Evolutionary conservation across 306 rosid genomes (phyloP), one percentile per base, ranked within the genome.

Genomic region (Quillaja saponaria): DNA sequence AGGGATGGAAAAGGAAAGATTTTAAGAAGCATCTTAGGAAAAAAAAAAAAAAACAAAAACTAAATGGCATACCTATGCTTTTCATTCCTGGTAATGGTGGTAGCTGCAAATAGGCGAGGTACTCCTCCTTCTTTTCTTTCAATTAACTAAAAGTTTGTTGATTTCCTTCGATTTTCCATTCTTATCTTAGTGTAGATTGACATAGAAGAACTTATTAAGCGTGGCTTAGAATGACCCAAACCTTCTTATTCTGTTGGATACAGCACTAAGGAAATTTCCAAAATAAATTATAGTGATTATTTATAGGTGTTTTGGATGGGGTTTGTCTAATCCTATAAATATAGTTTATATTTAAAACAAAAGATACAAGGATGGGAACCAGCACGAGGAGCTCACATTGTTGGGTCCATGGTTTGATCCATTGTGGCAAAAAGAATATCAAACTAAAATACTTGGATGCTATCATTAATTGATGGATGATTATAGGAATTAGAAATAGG

Each of bases 1-100:
- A 94, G 71, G 99, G 99, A 3, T 94, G 99, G 99, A 89, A 80
- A 58, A 76, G 80, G 87, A 89, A 89, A 25, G 96, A 94, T 73
- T 85, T 76, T 52, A 77, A 76, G 74, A 91, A 94, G 83, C 95
- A 89, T 74, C 75, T 87, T 7, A 81, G n/a, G n/a, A n/a, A n/a
- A n/a, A n/a, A n/a, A n/a, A n/a, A n/a, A n/a, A n/a, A n/a, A n/a
- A n/a, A n/a, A n/a, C n/a, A 81, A 72, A 90, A 83, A 85, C 95
- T 94, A 15, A 78, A 76, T 58, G 99, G 99, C 7, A 68, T 87
- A 53, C 97, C 99, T 0, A 87, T 89, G 55, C 99, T 94, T 76
- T 89, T 89, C 63, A 88, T 94, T 75, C 99, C 99, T 0, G 99
- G 99, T 51, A 94, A 94, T 73, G 96, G 99, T 44, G 99, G 99